Base-by-base conservation (phyloP, 2,329 filamentous ascomycete genomes). In the Penicillium sp. region DNA sequence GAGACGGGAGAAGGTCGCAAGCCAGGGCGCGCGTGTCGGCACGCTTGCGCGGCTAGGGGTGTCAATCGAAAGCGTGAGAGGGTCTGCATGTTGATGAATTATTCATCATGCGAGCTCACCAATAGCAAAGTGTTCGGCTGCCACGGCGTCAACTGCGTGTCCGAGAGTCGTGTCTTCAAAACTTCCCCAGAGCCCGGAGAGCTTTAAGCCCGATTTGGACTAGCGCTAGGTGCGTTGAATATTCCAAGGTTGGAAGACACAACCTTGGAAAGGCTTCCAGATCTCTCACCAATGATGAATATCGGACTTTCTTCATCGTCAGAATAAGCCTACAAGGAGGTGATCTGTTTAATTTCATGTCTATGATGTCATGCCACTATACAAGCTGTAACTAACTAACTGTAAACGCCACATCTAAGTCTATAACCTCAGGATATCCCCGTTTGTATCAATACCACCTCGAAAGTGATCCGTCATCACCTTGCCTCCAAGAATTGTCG, bases 401-500 rank as follows among this genome's bases (percentile, higher is more conserved):
- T 41, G 5, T 18, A 31, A 21, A 18, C 15, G 25, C n/a, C 13
- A n/a, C n/a, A 6, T 36, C 11, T 3, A 16, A 11, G 6, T 20
- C 41, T 57, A 68, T 28, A 68, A 34, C 21, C 89, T 93, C 63
- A 89, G 76, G 48, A 94, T 52, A 13, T 84, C 83, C 56, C 76
- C 87, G 39, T 72, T 73, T 31, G 84, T 73, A 66, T 94, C 86
- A 67, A 96, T 94, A 0, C 90, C 91, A 8, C 87, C 91, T 37
- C 91, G 74, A 48, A 97, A 73, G 72, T 96, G 88, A 36, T 79
- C 80, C 56, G 82, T 81, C 34, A 96, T 80, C 14, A 96, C 81
- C 70, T 88, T 94, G 4, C 91, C 91, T 62, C 89, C 82, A 51
- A 96, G 64, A 1, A 97, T 76, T 0, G 91, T 97, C 64, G 87